Percentiles rank a stretch among this genome's conserved stretches.
Conservation (phyloP, 306 rosid species). For the Hylodesmum podocarpum region DNA sequence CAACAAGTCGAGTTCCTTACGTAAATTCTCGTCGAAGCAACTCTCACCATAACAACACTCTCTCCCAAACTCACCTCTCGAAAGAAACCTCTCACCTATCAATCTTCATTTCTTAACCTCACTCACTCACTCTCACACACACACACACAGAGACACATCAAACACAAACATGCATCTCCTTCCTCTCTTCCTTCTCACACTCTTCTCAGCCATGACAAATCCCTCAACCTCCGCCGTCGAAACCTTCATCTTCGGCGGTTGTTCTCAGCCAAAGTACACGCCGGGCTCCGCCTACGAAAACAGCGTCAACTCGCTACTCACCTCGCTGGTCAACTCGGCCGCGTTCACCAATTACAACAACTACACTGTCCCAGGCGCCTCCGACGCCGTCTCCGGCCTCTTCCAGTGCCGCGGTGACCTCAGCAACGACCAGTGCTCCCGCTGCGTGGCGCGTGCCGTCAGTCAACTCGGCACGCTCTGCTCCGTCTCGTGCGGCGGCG, state of each 20-base stretch:
- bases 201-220: constrained; percentile 37
- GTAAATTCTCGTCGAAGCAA: constrained; percentile 61
- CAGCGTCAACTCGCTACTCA: constrained; percentile 61
- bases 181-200: constrained; percentile 9
- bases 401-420: constrained; percentile 95
- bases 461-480: constrained; percentile 69
- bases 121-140: background rate
- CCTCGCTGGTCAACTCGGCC: constrained; percentile 74
- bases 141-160: no score
- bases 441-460: constrained; percentile 59
- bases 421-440: constrained; percentile 50
- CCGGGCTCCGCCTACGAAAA: constrained; percentile 63
- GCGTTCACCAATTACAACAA: constrained; percentile 64
- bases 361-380: constrained; percentile 47
- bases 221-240: constrained; percentile 40
- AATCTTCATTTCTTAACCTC: no score
- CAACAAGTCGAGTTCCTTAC: constrained; percentile 41
- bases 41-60: background rate
- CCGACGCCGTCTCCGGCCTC: constrained; percentile 61
- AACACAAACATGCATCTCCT: constrained; percentile 36
- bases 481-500: constrained; percentile 64
- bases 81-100: background rate
- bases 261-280: constrained; percentile 60
- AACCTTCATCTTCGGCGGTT: constrained; percentile 74
- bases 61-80: background rate